Evolutionary conservation across 768 basidiomycete genomes (phyloP).

Genomic region (Zangia roseola): DNA sequence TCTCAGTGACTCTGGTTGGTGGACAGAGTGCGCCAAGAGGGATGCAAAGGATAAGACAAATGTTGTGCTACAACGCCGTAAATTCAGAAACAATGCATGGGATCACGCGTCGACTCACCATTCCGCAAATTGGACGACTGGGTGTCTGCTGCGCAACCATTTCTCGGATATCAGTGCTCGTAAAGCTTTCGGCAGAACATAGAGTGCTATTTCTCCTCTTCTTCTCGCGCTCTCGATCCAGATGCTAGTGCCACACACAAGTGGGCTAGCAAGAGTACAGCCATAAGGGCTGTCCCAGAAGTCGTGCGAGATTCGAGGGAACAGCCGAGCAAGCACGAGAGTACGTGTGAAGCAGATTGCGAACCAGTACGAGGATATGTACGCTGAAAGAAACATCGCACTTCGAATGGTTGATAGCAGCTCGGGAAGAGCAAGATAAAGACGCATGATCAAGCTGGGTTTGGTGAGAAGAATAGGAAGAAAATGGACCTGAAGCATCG

Average conservation of each 20-base stretch:
- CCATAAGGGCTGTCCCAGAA: constrained; percentile 80
- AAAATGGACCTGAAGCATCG: constrained; percentile 58
- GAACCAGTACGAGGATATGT: constrained; percentile 70
- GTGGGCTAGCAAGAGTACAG: constrained; percentile 60
- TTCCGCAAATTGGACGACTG: constrained; percentile 46
- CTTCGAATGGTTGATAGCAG: constrained; percentile 58
- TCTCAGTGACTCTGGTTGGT: constrained; percentile 63
- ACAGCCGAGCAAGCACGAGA: constrained; percentile 56
- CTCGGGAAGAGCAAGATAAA: constrained; percentile 39
- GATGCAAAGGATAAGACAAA: constrained; percentile 66
- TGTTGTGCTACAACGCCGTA: constrained; percentile 40
- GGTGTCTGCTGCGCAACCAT: constrained; percentile 48
- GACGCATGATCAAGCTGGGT: constrained; percentile 50
- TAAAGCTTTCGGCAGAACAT: constrained; percentile 72
- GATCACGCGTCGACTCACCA: constrained; percentile 39
- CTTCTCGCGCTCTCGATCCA: constrained; percentile 73
- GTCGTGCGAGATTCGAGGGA: constrained; percentile 70
- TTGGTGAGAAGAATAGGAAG: constrained; percentile 62
- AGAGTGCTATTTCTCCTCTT: constrained; percentile 77
- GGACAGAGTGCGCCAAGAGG: constrained; percentile 60
- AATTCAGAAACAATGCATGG: constrained; percentile 8
- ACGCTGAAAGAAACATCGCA: constrained; percentile 69
- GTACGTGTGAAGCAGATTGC: constrained; percentile 70
- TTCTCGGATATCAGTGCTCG: constrained; percentile 57
- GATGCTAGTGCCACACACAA: constrained; percentile 73